These are phyloP conservation scores for Carex pumila DNA, from an alignment of 176 grass and related monocot species.

Conservation along the genomic window DNA sequence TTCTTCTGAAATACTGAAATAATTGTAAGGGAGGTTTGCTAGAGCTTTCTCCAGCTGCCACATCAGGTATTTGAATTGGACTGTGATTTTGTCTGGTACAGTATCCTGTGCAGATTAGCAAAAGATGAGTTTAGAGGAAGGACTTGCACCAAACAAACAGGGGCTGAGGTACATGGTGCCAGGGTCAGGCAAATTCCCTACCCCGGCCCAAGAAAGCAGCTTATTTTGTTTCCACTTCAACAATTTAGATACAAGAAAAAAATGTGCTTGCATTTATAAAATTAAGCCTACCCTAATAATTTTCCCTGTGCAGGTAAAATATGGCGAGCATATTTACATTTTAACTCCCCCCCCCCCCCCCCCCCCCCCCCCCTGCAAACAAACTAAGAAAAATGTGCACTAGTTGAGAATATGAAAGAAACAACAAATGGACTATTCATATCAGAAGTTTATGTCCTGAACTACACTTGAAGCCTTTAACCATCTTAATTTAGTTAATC, in stretches of 20 bases:
- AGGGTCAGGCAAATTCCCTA: not conserved
- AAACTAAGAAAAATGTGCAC: not conserved
- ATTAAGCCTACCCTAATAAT: not conserved
- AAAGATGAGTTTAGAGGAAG: constrained; percentile 4
- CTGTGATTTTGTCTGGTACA: constrained; percentile 32
- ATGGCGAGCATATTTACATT: not conserved
- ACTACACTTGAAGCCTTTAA: not conserved
- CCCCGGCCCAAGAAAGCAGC: not conserved
- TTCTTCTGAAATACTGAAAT: constrained; percentile 91
- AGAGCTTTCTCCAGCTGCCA: constrained; percentile 79
- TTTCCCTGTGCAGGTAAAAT: not conserved
- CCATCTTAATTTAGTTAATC: not conserved
- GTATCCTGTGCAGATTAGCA: constrained; percentile 33
- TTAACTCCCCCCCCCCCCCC: too few relatives aligned
- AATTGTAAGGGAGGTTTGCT: constrained; percentile 48
- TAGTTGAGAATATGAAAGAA: not conserved
- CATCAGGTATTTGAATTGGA: constrained; percentile 76
- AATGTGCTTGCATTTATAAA: not conserved
- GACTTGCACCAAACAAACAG: not conserved
- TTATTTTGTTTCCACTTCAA: not conserved
- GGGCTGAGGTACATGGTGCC: not conserved
- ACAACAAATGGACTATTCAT: not conserved
- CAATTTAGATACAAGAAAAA: not conserved
- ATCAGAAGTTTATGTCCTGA: not conserved
- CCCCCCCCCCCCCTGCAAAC: not conserved